Base-by-base conservation (phyloP, 177 flowering plant genomes). In the Vitis hybrid region DNA sequence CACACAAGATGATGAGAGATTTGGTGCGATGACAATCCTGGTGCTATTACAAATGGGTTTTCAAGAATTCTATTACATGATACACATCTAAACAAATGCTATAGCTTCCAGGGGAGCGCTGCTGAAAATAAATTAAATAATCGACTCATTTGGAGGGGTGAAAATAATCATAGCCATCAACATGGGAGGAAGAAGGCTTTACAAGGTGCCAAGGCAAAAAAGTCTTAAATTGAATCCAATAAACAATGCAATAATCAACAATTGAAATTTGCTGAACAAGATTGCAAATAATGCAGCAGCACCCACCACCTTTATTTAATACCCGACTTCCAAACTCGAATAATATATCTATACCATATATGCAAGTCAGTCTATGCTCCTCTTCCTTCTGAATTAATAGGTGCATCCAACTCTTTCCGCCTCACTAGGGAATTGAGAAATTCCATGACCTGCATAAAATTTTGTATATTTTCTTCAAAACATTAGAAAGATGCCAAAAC, bases 391-490 rank as follows among this genome's bases (percentile, higher is more conserved):
- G 21, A 7, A 15, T n/a, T 64, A 21, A 32, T 21, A 34, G 56
- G 70, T 63, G 64, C 62, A 3, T 72, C 57, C 39, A 58, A 5
- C 74, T 80, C 69, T 79, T 78, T 81, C 88, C 87, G 81, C 72
- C 70, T 80, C 71, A 83, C 85, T 50, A 88, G 76, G 18, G 80
- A 67, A 56, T 80, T 73, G 11, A 88, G 79, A 70, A 88, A 88
- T 58, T 81, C 76, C 84, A 81, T 76, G 8, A 88, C 91, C 91
- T 88, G 85, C 75, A 79, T 5, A 23, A 19, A 55, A 1, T 6
- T 52, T 17, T 52, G 5, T 13, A 60, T 30, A 19, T 57, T 57
- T 50, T 8, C 62, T 2, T 12, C 51, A 21, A 0, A 6, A 60
- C 15, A 3, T 3, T 39, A 8, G 19, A 7, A 6, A 56, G 19